Conservation (phyloP, 305 asterid species). For the Plantago coronopus region DNA sequence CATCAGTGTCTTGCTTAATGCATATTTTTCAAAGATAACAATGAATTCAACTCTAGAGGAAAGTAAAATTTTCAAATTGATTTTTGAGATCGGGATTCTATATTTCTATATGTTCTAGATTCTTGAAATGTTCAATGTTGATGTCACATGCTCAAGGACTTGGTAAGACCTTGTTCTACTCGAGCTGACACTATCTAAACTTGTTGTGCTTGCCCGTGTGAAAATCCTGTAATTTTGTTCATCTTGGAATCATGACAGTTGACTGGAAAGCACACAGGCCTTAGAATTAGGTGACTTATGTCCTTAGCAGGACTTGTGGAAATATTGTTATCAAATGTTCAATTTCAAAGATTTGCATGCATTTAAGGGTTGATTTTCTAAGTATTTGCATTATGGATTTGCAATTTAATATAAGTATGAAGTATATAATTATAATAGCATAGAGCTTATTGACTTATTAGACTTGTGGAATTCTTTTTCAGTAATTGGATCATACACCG, state of each 20-base stretch:
- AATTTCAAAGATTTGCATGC: constrained; percentile 7
- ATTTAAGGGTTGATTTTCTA: constrained; percentile 12
- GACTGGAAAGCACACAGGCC: no score
- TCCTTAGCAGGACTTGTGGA: no score
- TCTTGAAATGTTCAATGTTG: constrained; percentile 2
- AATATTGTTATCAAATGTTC: no score
- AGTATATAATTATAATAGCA: no score
- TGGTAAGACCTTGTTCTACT: constrained; percentile 7
- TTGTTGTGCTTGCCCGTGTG: no score
- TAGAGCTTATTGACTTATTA: constrained; percentile 21
- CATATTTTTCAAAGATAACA: background rate
- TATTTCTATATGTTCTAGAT: constrained; percentile 6
- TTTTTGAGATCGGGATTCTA: constrained; percentile 5
- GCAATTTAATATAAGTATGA: constrained; percentile 6
- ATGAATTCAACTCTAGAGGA: no score
- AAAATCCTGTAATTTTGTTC: no score
- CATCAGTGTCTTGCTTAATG: constrained; percentile 4
- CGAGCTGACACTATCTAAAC: background rate
- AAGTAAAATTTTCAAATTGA: constrained; percentile 1
- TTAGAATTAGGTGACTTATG: no score
- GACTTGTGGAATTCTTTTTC: constrained; percentile 32
- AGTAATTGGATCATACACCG: constrained; percentile 98
- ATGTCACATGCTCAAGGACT: background rate
- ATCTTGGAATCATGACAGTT: no score
- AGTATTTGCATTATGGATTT: constrained; percentile 13